Evolutionary conservation across 345 rosid species (phyloP).

Genomic region (Syzygium oleosum): DNA sequence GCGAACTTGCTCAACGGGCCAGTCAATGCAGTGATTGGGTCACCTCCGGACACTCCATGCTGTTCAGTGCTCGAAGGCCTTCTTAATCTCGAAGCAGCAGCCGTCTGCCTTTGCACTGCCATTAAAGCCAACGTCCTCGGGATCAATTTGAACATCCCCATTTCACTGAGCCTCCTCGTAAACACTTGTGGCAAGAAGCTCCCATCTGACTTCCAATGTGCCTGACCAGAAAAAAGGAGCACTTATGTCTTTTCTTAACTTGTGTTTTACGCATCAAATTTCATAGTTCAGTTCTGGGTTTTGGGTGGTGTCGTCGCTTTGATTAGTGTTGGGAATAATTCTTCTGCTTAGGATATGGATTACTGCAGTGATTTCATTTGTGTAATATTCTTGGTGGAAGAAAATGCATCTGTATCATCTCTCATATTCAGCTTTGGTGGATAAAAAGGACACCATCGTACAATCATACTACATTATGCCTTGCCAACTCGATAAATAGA

Average conservation of each 20-base stretch:
- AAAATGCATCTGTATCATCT: not conserved
- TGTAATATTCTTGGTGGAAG: not conserved
- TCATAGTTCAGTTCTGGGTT: not conserved
- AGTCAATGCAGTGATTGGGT: conserved; percentile 39
- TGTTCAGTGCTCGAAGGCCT: conserved; percentile 53
- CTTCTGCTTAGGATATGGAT: not conserved
- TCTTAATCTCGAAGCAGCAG: conserved; percentile 60
- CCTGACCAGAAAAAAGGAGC: conserved; percentile 4
- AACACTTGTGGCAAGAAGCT: conserved; percentile 56
- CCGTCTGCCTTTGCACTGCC: conserved; percentile 62
- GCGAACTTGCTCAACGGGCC: conserved; percentile 42
- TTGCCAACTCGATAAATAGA: not conserved
- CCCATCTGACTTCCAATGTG: conserved; percentile 60
- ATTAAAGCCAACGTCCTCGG: conserved; percentile 59
- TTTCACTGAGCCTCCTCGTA: conserved; percentile 55
- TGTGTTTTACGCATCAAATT: not conserved
- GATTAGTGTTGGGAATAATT: not conserved
- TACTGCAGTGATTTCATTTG: not conserved
- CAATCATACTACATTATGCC: not conserved
- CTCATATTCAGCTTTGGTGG: not conserved
- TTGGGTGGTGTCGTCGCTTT: not conserved
- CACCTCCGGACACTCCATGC: conserved; percentile 47
- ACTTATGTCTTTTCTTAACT: not conserved
- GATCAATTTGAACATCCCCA: conserved; percentile 44
- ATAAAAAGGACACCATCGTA: not conserved